Conservation (phyloP, 768 basidiomycete species). For the Tephrocybe sp. region DNA sequence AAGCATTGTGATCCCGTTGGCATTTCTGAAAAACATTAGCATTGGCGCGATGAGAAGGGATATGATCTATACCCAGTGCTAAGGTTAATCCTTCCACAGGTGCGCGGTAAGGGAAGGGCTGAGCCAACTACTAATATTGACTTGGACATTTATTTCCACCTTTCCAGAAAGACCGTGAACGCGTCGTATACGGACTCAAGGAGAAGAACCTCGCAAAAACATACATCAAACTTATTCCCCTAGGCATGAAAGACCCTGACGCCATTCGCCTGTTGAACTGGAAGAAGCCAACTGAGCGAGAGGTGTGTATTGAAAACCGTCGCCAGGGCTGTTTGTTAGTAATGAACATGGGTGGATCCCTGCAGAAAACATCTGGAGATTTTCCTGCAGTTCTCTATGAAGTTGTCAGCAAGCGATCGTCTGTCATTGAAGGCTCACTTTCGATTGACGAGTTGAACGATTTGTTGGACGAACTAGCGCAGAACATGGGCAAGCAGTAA, state of each 20-base stretch:
- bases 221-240: constrained; percentile 86
- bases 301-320: constrained; percentile 33
- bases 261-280: constrained; percentile 83
- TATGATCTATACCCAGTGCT: constrained; percentile 87
- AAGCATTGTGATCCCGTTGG: neutral
- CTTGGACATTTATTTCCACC: neutral
- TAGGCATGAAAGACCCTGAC: constrained; percentile 77
- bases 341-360: neutral
- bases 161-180: constrained; percentile 85
- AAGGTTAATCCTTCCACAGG: constrained; percentile 89
- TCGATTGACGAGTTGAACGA: constrained; percentile 84
- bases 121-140: neutral
- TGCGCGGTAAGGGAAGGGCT: constrained; percentile 20
- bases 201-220: constrained; percentile 92
- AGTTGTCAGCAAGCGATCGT: constrained; percentile 82
- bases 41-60: constrained; percentile 87
- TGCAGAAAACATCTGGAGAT: constrained; percentile 74
- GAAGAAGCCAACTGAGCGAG: constrained; percentile 76
- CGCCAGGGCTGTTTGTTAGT: neutral
- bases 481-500: constrained; percentile 73
- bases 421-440: constrained; percentile 69
- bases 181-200: constrained; percentile 91
- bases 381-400: constrained; percentile 87
- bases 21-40: constrained; percentile 36
- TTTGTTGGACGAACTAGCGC: constrained; percentile 73